phyloP scores from a whole-genome alignment of 352 stramenopile genomes.

The Phytophthora syringae region DNA sequence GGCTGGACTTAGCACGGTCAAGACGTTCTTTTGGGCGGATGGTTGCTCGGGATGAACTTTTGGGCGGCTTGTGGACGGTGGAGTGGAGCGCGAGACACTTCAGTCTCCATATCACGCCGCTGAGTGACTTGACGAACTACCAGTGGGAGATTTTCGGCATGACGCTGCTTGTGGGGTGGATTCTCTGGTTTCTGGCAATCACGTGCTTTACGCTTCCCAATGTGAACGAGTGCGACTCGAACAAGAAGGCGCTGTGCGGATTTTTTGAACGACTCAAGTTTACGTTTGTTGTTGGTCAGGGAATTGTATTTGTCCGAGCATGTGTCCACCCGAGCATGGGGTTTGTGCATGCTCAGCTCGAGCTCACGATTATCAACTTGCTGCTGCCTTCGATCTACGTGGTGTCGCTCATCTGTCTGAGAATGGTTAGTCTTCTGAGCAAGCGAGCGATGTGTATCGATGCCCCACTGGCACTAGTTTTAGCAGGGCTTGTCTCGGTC shows the following conservation, averaged over 20 bases:
- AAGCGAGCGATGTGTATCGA: slow-evolving; percentile 51
- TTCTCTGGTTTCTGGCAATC: slow-evolving; percentile 83
- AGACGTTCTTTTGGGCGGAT: slow-evolving; percentile 70
- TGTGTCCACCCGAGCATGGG: slow-evolving; percentile 86
- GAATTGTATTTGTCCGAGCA: slow-evolving; percentile 79
- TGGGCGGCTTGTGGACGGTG: slow-evolving; percentile 69
- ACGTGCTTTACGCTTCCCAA: slow-evolving; percentile 68
- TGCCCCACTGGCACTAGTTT: slow-evolving; percentile 55
- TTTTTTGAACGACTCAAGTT: slow-evolving; percentile 87
- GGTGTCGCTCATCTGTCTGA: slow-evolving; percentile 79
- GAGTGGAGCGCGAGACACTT: slow-evolving; percentile 85
- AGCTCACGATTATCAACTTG: slow-evolving; percentile 91
- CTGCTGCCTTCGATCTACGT: slow-evolving; percentile 89
- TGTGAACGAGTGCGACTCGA: slow-evolving; percentile 60
- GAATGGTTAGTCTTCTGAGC: slow-evolving; percentile 71
- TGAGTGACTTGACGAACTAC: slow-evolving; percentile 67
- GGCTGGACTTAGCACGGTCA: slow-evolving; percentile 50
- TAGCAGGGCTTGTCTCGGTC: slow-evolving; percentile 60
- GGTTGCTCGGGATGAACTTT: slow-evolving; percentile 68
- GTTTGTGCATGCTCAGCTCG: slow-evolving; percentile 87
- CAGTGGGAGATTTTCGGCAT: slow-evolving; percentile 88
- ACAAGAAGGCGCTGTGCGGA: slow-evolving; percentile 64
- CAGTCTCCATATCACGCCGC: slow-evolving; percentile 64
- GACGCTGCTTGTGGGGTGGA: slow-evolving; percentile 77
- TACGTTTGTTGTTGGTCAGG: slow-evolving; percentile 80